These are phyloP conservation scores for Bipolaris victoriae DNA, from an alignment of 2,329 filamentous ascomycete species.

Conservation along the genomic window DNA sequence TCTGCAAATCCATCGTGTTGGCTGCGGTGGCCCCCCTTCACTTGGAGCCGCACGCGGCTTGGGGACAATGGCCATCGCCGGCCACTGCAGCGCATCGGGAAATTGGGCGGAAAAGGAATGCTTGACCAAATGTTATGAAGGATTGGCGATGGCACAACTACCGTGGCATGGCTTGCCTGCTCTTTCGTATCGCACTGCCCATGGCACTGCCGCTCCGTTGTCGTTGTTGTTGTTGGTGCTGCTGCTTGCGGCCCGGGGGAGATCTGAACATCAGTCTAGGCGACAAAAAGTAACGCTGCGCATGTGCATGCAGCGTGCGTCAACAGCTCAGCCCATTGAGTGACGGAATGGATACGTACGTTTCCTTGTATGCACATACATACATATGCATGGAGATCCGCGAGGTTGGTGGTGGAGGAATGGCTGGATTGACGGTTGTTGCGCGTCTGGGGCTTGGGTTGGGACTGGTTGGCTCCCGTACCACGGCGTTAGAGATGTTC, in stretches of 20 bases:
- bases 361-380: too few species aligned
- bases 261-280: conserved; percentile 1
- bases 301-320: not conserved
- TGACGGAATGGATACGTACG: not conserved
- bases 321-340: not conserved
- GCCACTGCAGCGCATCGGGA: conserved; percentile 2
- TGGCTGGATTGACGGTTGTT: conserved; percentile 4
- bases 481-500: conserved; percentile 3
- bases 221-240: not conserved
- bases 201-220: not conserved
- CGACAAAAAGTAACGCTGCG: not conserved
- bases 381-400: not conserved
- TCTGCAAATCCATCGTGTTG: conserved; percentile 2
- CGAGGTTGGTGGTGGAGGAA: not conserved
- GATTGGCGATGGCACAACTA: conserved; percentile 1
- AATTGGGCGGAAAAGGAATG: not conserved
- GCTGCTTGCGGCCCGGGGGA: conserved; percentile 7
- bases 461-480: not conserved
- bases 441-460: not conserved
- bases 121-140: not conserved
- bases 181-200: not conserved
- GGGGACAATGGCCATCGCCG: not conserved
- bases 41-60: conserved; percentile 8
- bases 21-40: not conserved
- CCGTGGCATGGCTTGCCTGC: not conserved